phyloP scores from a whole-genome alignment of 331 rosid species.

The Quercus phellos region DNA sequence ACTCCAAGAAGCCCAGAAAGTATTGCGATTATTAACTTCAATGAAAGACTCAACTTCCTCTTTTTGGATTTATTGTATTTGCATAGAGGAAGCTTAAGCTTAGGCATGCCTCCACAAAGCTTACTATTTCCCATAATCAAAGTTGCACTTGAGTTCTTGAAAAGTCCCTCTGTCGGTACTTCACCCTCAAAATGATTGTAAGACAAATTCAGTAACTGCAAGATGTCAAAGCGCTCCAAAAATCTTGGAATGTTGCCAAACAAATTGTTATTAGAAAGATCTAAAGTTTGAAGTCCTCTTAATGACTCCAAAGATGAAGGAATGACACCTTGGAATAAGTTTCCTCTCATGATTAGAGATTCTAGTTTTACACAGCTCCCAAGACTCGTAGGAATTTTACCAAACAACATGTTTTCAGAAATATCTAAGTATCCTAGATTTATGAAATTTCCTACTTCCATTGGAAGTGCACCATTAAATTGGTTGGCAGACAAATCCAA shows the following conservation, averaged over 20 bases:
- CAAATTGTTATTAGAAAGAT: no score
- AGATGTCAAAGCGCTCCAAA: background rate
- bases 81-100: background rate
- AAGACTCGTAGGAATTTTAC: conserved; percentile 1
- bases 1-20: no score
- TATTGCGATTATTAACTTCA: no score
- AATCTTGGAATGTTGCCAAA: no score
- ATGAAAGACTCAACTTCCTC: conserved; percentile 1
- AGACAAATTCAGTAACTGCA: background rate
- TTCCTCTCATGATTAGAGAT: background rate
- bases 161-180: background rate
- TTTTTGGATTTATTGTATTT: background rate
- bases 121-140: no score
- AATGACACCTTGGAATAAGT: no score
- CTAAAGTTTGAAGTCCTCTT: no score
- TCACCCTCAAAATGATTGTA: conserved; percentile 6
- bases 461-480: conserved; percentile 6
- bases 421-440: background rate
- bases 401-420: background rate
- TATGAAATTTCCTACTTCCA: background rate
- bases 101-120: conserved; percentile 1
- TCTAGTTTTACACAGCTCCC: background rate
- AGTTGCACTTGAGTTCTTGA: background rate
- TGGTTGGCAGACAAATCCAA: conserved; percentile 7
- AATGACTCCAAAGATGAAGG: no score